Percentiles rank a stretch among this genome's conserved stretches.
These are phyloP conservation scores for Tulasnella sp. DNA, from an alignment of 768 basidiomycete species.

Conservation along the genomic window DNA sequence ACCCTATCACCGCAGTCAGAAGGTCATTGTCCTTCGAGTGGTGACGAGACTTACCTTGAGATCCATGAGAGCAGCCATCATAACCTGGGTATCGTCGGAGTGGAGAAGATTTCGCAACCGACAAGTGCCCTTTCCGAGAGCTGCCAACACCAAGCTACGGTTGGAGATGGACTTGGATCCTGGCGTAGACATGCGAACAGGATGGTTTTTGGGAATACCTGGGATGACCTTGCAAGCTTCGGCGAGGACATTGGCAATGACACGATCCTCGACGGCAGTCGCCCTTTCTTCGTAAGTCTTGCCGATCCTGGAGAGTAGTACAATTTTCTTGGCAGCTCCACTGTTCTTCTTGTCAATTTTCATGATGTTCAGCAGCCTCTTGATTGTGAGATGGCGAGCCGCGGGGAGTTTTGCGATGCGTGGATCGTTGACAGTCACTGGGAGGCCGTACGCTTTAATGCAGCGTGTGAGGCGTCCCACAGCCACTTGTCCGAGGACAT, in stretches of 20 bases:
- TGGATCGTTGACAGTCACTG: slow-evolving; percentile 67
- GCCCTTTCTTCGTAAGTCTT: slow-evolving; percentile 87
- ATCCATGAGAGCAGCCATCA: slow-evolving; percentile 89
- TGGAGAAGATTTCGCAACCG: slow-evolving; percentile 82
- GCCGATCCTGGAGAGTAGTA: slow-evolving; percentile 81
- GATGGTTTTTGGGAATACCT: slow-evolving; percentile 42
- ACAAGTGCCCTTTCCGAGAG: slow-evolving; percentile 80
- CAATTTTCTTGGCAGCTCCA: slow-evolving; percentile 84
- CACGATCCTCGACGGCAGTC: slow-evolving; percentile 64
- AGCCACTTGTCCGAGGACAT: slow-evolving; percentile 79
- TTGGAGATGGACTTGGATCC: slow-evolving; percentile 97
- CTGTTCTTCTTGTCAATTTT: slow-evolving; percentile 96
- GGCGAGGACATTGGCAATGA: slow-evolving; percentile 71
- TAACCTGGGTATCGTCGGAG: slow-evolving; percentile 96
- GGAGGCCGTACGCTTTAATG: slow-evolving; percentile 83
- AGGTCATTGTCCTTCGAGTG: not conserved
- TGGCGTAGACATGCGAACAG: slow-evolving; percentile 73
- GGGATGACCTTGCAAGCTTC: slow-evolving; percentile 68
- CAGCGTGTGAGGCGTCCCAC: slow-evolving; percentile 81
- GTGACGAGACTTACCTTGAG: slow-evolving; percentile 47
- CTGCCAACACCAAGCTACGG: slow-evolving; percentile 83
- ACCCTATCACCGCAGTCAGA: slow-evolving; percentile 40
- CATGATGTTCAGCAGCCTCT: slow-evolving; percentile 85
- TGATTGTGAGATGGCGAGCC: slow-evolving; percentile 60
- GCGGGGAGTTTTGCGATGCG: slow-evolving; percentile 60